Percentiles rank a stretch among this genome's conserved stretches.
Conservation (phyloP, 2,329 filamentous ascomycete genomes). For the Aspergillus sp. region DNA sequence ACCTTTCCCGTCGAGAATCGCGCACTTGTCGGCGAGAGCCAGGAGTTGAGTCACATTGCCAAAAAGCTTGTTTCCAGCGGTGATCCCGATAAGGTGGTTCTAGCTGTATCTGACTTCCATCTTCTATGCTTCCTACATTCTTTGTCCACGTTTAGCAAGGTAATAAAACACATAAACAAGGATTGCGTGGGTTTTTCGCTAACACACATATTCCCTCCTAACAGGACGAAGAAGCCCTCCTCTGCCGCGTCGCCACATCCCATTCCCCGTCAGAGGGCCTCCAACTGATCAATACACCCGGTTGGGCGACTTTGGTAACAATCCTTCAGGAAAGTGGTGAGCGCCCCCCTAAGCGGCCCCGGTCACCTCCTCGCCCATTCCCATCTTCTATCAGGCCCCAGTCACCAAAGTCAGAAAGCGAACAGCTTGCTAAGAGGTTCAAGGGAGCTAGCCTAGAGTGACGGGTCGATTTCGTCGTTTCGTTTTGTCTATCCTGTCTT, state of each 20-base stretch:
- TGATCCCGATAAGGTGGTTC: constrained; percentile 55
- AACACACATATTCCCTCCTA: background rate
- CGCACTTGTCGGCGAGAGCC: constrained; percentile 74
- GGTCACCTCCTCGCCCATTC: constrained; percentile 31
- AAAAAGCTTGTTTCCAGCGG: constrained; percentile 62
- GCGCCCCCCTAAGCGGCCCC: constrained; percentile 71
- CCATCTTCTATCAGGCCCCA: constrained; percentile 25
- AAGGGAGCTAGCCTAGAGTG: constrained; percentile 54
- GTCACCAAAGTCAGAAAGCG: constrained; percentile 45
- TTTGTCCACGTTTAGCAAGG: constrained; percentile 78
- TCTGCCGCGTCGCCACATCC: constrained; percentile 75
- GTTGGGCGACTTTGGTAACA: constrained; percentile 88
- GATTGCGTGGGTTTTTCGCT: constrained; percentile 5
- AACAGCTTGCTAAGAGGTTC: constrained; percentile 59
- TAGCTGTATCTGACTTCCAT: constrained; percentile 85
- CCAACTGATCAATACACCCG: constrained; percentile 75
- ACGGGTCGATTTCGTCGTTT: constrained; percentile 10
- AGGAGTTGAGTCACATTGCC: constrained; percentile 65
- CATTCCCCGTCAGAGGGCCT: constrained; percentile 75
- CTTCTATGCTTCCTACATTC: constrained; percentile 79
- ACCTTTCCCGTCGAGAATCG: constrained; percentile 90
- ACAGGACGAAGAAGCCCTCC: constrained; percentile 80
- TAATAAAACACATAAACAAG: constrained; percentile 38
- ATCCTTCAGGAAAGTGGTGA: constrained; percentile 97
- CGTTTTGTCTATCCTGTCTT: too few species aligned